These are phyloP conservation scores for Geoglossum cookeanum DNA, from an alignment of 2,329 filamentous ascomycete species.

Conservation along the genomic window DNA sequence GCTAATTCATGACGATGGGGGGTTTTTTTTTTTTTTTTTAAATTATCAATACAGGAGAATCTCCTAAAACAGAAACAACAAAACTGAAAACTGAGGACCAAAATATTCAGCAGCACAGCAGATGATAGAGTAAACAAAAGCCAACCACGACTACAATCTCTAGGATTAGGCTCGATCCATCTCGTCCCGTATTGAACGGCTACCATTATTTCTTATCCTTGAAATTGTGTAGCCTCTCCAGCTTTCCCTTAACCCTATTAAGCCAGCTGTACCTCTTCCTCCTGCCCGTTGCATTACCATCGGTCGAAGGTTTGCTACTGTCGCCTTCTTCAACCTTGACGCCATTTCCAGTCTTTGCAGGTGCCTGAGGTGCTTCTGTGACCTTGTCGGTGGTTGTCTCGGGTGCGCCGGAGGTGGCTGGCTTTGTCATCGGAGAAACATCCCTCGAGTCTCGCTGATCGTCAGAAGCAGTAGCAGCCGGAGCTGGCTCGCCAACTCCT, in stretches of 20 bases:
- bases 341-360: constrained; percentile 4
- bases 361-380: background rate
- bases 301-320: constrained; percentile 3
- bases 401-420: constrained; percentile 12
- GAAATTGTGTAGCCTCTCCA: constrained; percentile 25
- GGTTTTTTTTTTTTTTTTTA: no score
- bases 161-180: background rate
- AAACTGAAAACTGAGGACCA: no score
- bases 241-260: constrained; percentile 14
- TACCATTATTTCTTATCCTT: background rate
- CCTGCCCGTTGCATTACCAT: constrained; percentile 6
- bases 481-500: constrained; percentile 26
- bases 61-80: background rate
- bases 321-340: constrained; percentile 12
- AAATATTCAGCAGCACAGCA: background rate
- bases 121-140: background rate
- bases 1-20: no score
- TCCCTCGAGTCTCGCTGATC: background rate
- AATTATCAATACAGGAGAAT: background rate
- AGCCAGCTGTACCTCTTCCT: constrained; percentile 21
- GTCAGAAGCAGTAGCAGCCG: constrained; percentile 20
- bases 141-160: background rate
- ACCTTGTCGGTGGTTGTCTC: background rate
- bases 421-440: constrained; percentile 11
- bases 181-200: background rate